Conservation (phyloP, 306 rosid genomes). For the Rosa persica region DNA sequence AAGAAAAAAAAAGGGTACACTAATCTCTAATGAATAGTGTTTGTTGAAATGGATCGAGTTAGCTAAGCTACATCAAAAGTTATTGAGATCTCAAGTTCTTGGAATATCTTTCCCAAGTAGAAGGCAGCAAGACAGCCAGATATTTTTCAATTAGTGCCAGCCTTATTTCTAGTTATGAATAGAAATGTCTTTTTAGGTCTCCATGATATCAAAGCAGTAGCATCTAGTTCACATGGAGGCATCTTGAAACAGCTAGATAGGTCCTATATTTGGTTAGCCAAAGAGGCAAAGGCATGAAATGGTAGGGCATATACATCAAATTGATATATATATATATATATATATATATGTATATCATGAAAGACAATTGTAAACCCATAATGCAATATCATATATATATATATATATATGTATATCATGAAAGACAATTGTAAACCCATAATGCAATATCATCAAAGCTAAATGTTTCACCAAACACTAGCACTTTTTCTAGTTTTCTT, state of each 20-base stretch:
- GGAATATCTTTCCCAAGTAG: neutral
- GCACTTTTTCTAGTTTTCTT: too few species aligned
- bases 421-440: too few species aligned
- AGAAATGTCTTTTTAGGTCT: neutral
- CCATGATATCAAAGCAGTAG: neutral
- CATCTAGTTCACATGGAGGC: constrained; percentile 8
- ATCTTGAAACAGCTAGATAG: constrained; percentile 8
- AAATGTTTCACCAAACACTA: too few species aligned
- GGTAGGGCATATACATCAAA: constrained; percentile 9
- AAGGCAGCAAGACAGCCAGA: neutral
- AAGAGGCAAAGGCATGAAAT: neutral
- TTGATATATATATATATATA: neutral
- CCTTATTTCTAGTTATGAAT: neutral
- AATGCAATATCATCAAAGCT: too few species aligned
- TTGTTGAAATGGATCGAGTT: neutral
- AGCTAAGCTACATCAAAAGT: neutral
- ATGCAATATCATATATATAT: neutral
- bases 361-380: too few species aligned
- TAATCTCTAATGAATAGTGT: neutral
- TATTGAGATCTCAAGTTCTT: neutral
- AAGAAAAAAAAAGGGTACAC: neutral
- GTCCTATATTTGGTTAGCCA: constrained; percentile 11
- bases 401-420: too few species aligned
- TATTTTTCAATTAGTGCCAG: neutral
- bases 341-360: too few species aligned